Base-by-base conservation (phyloP, 169 alveolate species). In the Eimeria tenella region DNA sequence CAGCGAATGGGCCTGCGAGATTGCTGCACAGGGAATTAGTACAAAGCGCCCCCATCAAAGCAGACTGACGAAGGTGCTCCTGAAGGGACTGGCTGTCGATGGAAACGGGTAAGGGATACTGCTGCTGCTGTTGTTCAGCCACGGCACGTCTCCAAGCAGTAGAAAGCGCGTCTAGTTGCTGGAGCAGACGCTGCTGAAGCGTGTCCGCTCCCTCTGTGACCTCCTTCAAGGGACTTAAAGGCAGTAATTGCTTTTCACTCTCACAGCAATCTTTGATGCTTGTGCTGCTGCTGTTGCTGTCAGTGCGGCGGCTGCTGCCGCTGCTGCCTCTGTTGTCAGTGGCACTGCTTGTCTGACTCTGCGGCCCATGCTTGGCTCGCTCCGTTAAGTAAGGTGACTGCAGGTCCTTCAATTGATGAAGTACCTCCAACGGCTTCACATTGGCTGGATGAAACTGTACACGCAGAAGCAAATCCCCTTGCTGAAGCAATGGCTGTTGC, bases 11-110 rank as follows among this genome's bases (percentile, higher is more conserved):
- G 7, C 95, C 84, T 52, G 60, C 93, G 55, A 58, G 4, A 11
- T 90, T 89, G 68, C 93, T 23, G 63, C 95, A 93, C n/a, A 74
- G 19, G 10, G 86, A 49, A 52, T 93, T 93, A 68, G 93, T 52
- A 81, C 95, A 93, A 21, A 70, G 84, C 23, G 90, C 89, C 23
- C 84, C 82, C 81, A 19, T 79, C 56, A 70, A 49, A 53, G 75
- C 86, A 5, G 79, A 11, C 49, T 62, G 68, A 49, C 21, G 62
- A 55, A 49, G 62, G 70, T 52, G 81, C 50, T 52, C 52, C 73
- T 42, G 65, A 55, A 91, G 75, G 4, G 23, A 13, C n/a, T 86
- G 53, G 31, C 77, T 19, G 81, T 91, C 92, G n/a, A 91, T 19
- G 25, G 31, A 50, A 1, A 83, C 90, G 15, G 90, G 90, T 4